A percentile compares a stretch with the other conserved stretches of the same genome.
Evolutionary conservation across 2,329 filamentous ascomycete genomes (phyloP).

Genomic region (Pseudocercospora pini-densiflorae): DNA sequence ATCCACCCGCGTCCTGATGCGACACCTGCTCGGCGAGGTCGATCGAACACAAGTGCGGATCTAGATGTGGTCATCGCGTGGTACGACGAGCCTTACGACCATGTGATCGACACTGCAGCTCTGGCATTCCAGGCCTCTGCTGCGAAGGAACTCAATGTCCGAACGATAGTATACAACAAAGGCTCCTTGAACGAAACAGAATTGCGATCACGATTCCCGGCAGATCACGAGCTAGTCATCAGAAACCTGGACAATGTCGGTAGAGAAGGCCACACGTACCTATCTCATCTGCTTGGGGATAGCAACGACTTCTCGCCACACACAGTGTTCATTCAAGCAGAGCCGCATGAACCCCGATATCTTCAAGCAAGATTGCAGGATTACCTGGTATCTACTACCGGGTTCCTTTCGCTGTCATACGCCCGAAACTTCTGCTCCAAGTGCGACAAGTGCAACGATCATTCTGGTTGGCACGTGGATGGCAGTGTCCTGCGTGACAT

Average conservation of each 20-base stretch:
- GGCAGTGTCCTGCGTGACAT: conserved; percentile 1
- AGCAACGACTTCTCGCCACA: conserved; percentile 51
- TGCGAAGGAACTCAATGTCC: conserved; percentile 5
- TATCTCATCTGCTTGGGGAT: conserved; percentile 50
- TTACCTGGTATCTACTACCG: conserved; percentile 27
- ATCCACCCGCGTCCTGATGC: background rate
- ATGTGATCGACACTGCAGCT: conserved; percentile 14
- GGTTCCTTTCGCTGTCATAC: conserved; percentile 27
- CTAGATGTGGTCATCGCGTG: conserved; percentile 26
- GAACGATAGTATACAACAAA: conserved; percentile 27
- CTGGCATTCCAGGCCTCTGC: conserved; percentile 13
- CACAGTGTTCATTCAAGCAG: conserved; percentile 55
- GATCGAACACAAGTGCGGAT: conserved; percentile 2
- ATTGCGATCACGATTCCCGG: background rate
- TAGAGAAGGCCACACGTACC: conserved; percentile 52
- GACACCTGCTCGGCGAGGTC: background rate
- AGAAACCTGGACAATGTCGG: conserved; percentile 46
- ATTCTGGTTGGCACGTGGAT: conserved; percentile 13
- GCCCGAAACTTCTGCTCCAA: conserved; percentile 13
- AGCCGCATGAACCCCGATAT: conserved; percentile 47
- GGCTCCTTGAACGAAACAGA: conserved; percentile 7
- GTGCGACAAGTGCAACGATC: conserved; percentile 14
- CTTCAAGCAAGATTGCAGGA: conserved; percentile 40
- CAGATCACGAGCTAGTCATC: conserved; percentile 27
- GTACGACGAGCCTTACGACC: conserved; percentile 20